These are phyloP conservation scores for Ophiostoma tasmaniense DNA, from an alignment of 2,329 filamentous ascomycete genomes.

Conservation along the genomic window DNA sequence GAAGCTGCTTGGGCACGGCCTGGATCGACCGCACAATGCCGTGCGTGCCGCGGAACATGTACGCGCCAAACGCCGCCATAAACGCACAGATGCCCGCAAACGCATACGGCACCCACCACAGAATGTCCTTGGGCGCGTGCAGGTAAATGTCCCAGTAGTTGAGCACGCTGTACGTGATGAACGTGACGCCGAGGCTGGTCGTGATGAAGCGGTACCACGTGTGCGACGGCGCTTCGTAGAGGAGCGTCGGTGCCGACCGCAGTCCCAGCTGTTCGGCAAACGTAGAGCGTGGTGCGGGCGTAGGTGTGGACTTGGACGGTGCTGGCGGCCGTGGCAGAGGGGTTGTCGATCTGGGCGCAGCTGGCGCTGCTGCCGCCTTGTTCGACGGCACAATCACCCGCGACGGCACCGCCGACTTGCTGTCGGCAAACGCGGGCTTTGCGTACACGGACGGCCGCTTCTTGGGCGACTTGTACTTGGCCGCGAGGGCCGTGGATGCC, in stretches of 20 bases:
- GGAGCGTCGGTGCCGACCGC: conserved; percentile 45
- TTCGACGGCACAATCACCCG: neutral
- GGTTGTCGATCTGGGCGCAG: neutral
- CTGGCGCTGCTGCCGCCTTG: neutral
- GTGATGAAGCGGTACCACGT: conserved; percentile 53
- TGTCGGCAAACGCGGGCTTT: neutral
- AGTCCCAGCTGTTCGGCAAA: conserved; percentile 49
- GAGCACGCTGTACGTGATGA: conserved; percentile 41
- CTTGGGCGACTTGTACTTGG: neutral
- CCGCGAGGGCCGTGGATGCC: neutral
- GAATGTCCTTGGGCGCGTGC: conserved; percentile 42
- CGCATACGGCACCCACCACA: conserved; percentile 48
- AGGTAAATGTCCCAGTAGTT: conserved; percentile 43
- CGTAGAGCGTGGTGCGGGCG: neutral
- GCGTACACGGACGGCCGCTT: neutral
- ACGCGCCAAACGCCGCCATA: conserved; percentile 52
- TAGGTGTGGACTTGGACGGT: neutral
- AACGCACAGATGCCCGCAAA: conserved; percentile 51
- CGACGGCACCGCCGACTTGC: neutral
- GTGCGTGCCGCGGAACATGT: conserved; percentile 49
- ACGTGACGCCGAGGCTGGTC: conserved; percentile 47
- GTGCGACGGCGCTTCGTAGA: conserved; percentile 60
- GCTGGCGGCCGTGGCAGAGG: neutral
- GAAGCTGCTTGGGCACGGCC: conserved; percentile 38
- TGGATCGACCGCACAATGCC: conserved; percentile 51